Conservation (phyloP, 129 eudicot species). For the Oenanthe sinensis region DNA sequence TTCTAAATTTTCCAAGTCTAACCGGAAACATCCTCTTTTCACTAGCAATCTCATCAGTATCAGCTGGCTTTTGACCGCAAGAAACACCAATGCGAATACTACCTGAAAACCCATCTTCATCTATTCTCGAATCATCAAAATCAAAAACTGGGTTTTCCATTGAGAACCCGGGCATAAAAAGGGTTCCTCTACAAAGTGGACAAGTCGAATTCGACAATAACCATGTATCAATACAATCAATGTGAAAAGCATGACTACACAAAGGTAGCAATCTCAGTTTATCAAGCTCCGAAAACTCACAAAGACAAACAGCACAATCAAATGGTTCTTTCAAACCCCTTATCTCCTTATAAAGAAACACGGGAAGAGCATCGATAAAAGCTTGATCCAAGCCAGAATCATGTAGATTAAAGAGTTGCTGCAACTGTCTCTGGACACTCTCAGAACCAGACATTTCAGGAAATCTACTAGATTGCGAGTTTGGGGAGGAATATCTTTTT, state of each 20-base stretch:
- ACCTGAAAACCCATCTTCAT: slow-evolving; percentile 34
- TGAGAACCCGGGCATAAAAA: slow-evolving; percentile 60
- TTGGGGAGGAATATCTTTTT: slow-evolving; percentile 36
- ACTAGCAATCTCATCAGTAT: slow-evolving; percentile 31
- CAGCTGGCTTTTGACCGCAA: slow-evolving; percentile 35
- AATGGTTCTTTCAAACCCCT: slow-evolving; percentile 84
- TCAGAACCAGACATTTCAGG: slow-evolving; percentile 49
- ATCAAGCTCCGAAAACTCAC: slow-evolving; percentile 75
- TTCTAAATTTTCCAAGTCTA: slow-evolving; percentile 84
- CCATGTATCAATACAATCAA: slow-evolving; percentile 95
- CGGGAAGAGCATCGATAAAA: slow-evolving; percentile 81
- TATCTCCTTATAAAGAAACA: slow-evolving; percentile 71
- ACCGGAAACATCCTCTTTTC: slow-evolving; percentile 75
- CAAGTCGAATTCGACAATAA: slow-evolving; percentile 88
- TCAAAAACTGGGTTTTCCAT: slow-evolving; percentile 65
- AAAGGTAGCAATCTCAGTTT: slow-evolving; percentile 67
- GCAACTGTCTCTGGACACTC: slow-evolving; percentile 65
- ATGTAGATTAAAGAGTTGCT: slow-evolving; percentile 72
- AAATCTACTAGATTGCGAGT: slow-evolving; percentile 42
- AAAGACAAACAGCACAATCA: slow-evolving; percentile 95
- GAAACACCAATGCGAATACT: slow-evolving; percentile 20
- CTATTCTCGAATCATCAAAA: slow-evolving; percentile 33
- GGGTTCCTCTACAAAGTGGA: slow-evolving; percentile 89
- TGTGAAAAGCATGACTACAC: slow-evolving; percentile 96
- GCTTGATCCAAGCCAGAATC: slow-evolving; percentile 89